Evolutionary conservation across 2,329 filamentous ascomycete species (phyloP), one percentile per base, ranked within the genome.

Genomic region (Alternaria consortialis): DNA sequence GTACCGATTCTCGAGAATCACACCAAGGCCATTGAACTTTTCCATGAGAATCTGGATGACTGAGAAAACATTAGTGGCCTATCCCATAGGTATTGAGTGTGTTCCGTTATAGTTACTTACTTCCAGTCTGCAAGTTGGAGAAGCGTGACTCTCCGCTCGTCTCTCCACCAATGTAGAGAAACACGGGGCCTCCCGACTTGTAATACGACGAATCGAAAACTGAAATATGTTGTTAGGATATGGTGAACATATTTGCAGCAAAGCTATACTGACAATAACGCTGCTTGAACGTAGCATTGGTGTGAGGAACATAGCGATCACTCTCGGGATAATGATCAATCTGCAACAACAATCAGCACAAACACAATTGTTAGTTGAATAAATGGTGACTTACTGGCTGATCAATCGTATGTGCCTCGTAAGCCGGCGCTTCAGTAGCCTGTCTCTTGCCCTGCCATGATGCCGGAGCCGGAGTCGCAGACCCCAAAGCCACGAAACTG

Each of bases 11-110:
- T 86, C 83, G 3, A 85, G 75, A 59, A 86, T 85, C 4, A 86
- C 82, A 8, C 84, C 84, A 31, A 86, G 71, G 3, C 84, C 84
- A 66, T 83, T 81, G n/a, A 82, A 84, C 5, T 80, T 82, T 68
- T 85, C 69, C 83, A 85, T 85, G 44, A 86, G 67, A 42, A 86
- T 85, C 62, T 86, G 82, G 31, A 86, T 82, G 63, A 85, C 80
- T 66, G 68, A 0, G 46, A 25, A 72, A 39, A 55, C 52, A 8
- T 57, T 3, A 39, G 23, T 4, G 12, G 37, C 9, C 9, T 31
- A 5, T 7, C 1, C 1, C 34, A 23, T 7, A 27, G 2, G 12
- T 2, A 13, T 36, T 12, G 4, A 25, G 1, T 27, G 13, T 27
- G 4, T 1, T 42, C 15, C 5, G 3, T 5, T 4, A 2, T 17